Base-by-base conservation (phyloP, 768 basidiomycete genomes). In the Chalciporus sphaerocephalus region DNA sequence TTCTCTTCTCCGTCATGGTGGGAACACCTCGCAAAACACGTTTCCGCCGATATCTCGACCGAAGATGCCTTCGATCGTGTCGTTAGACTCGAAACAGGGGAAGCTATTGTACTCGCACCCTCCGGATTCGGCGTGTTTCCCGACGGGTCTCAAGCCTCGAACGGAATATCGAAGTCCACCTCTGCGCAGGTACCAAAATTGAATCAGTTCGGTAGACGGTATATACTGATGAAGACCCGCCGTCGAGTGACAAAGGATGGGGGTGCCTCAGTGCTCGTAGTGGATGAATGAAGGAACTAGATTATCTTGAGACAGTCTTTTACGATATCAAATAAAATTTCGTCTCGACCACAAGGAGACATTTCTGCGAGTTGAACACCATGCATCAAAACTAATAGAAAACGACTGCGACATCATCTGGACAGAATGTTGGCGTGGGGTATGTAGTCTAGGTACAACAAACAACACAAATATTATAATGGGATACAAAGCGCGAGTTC, bases 1-100 rank as follows among this genome's bases (percentile, higher is more conserved):
- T 88, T 88, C 59, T 85, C 85, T 0, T 87, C 87, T 0, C 82
- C 83, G 0, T 72, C 81, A 2, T 87, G 86, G 86, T 85, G 83
- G 80, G 73, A 80, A 0, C 83, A 87, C 52, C 57, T 88, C 1
- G 69, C 74, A 1, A 76, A 80, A 16, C 85, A 87, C 53, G 81
- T 87, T 4, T 79, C 82, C 0, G 80, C 81, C 0, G 76, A 85
- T 49, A 73, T 85, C 44, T 74, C 75, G 1, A 65, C 68, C 6
- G 73, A 69, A 1, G 79, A 83, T 28, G 81, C 77, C 0, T 87
- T 87, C 47, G 79, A 86, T 48, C 71, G 75, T 40, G 77, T 87
- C 9, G 84, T 85, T 12, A 76, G 58, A 42, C 68, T 87, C 2
- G 73, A 83, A 85, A 87, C 85, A 0, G 85, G 85, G 0, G 74